phyloP scores from a whole-genome alignment of 768 basidiomycete genomes.

The Gyrodon lividus region DNA sequence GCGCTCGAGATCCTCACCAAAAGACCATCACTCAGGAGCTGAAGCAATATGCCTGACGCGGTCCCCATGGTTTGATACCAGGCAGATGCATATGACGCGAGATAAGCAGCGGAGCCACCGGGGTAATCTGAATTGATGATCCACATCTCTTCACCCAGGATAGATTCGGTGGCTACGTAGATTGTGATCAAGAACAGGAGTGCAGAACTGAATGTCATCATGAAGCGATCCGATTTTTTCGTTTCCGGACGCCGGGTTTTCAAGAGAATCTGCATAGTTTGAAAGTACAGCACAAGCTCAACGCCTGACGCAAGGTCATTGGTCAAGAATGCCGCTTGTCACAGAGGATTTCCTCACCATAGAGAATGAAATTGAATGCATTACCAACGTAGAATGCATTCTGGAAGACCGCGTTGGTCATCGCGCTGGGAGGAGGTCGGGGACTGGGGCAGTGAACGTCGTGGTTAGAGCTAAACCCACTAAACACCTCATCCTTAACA shows the following conservation, averaged over 20 bases:
- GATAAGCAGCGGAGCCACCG: conserved; percentile 31
- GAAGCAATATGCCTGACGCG: conserved; percentile 21
- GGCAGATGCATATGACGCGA: conserved; percentile 21
- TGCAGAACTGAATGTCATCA: conserved; percentile 4
- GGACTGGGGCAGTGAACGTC: no score
- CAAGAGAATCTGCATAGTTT: conserved; percentile 1
- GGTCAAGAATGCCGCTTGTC: background rate
- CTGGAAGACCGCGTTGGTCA: background rate
- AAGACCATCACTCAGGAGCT: conserved; percentile 31
- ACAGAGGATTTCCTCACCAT: no score
- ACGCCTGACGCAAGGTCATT: background rate
- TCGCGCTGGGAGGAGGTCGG: background rate
- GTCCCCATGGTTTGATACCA: conserved; percentile 22
- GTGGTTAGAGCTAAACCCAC: no score
- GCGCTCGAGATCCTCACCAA: conserved; percentile 24
- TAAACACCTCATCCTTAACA: no score
- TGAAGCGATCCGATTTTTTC: background rate
- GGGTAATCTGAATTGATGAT: conserved; percentile 30
- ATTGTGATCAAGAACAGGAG: conserved; percentile 28
- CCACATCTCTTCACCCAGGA: conserved; percentile 32
- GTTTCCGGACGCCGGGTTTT: background rate
- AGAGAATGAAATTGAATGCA: conserved; percentile 2
- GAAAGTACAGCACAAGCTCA: conserved; percentile 3
- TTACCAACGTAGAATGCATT: conserved; percentile 6
- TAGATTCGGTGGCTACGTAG: conserved; percentile 13